phyloP scores from a whole-genome alignment of 1,284 basidiomycete species.

The Sporisorium graminicola region DNA sequence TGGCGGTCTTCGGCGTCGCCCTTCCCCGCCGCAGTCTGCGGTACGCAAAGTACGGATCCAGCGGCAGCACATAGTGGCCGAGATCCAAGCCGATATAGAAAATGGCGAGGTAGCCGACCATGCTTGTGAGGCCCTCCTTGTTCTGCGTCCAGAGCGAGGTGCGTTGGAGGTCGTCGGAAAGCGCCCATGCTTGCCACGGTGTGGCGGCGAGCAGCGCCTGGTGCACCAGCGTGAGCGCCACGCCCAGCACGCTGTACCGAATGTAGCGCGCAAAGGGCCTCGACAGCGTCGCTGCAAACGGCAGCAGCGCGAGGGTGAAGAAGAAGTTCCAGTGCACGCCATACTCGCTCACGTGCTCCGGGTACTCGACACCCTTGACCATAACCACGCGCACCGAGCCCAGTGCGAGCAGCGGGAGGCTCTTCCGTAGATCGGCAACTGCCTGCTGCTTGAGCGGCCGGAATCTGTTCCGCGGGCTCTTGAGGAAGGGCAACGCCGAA shows the following conservation, averaged over 20 bases:
- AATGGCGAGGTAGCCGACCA: conserved; percentile 88
- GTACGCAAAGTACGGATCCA: conserved; percentile 74
- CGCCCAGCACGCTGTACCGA: conserved; percentile 77
- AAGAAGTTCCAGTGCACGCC: conserved; percentile 99
- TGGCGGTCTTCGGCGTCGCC: conserved; percentile 28
- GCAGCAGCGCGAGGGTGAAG: conserved; percentile 87
- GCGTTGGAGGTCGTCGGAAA: conserved; percentile 70
- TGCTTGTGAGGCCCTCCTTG: conserved; percentile 89
- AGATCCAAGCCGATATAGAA: conserved; percentile 86
- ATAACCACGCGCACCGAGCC: conserved; percentile 83
- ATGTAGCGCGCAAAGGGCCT: conserved; percentile 73
- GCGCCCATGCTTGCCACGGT: conserved; percentile 49
- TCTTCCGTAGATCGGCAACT: conserved; percentile 73
- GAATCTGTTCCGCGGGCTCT: conserved; percentile 27
- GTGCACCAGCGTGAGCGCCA: conserved; percentile 72
- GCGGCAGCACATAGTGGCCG: conserved; percentile 84
- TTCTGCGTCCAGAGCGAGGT: conserved; percentile 80
- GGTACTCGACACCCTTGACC: conserved; percentile 94
- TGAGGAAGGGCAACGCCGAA: conserved; percentile 79
- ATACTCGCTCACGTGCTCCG: conserved; percentile 93
- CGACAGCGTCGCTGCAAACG: conserved; percentile 78
- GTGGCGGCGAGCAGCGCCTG: conserved; percentile 39
- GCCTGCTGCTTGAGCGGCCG: conserved; percentile 37
- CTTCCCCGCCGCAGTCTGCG: conserved; percentile 22
- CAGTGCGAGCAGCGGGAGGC: conserved; percentile 78